These are phyloP conservation scores for Capsicum baccatum DNA, from an alignment of 257 asterid species.

Conservation along the genomic window DNA sequence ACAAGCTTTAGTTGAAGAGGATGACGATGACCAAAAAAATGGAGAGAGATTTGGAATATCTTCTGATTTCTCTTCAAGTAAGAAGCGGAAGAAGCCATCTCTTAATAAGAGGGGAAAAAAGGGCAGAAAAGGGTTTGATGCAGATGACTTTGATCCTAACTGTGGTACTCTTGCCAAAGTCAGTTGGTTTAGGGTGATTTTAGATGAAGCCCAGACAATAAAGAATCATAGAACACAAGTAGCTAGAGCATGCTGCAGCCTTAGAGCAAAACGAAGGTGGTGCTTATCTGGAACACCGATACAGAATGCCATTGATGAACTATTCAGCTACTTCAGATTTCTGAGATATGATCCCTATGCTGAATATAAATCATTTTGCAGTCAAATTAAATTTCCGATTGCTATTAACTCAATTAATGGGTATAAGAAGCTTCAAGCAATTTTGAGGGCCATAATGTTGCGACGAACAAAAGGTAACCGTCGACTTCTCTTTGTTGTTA, in stretches of 20 bases:
- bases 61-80: slow-evolving; percentile 63
- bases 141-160: slow-evolving; percentile 60
- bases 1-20: slow-evolving; percentile 86
- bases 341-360: slow-evolving; percentile 94
- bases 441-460: slow-evolving; percentile 85
- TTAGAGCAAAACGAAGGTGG: slow-evolving; percentile 97
- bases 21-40: slow-evolving; percentile 69
- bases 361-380: slow-evolving; percentile 67
- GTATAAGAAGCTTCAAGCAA: slow-evolving; percentile 82
- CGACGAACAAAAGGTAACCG: slow-evolving; percentile 93
- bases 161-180: slow-evolving; percentile 89
- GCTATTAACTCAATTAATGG: slow-evolving; percentile 75
- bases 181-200: slow-evolving; percentile 91
- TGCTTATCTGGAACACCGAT: slow-evolving; percentile 99
- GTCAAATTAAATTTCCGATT: slow-evolving; percentile 67
- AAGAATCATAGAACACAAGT: slow-evolving; percentile 97
- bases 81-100: slow-evolving; percentile 63
- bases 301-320: slow-evolving; percentile 92
- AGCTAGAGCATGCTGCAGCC: slow-evolving; percentile 98
- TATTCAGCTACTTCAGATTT: slow-evolving; percentile 96
- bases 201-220: slow-evolving; percentile 97
- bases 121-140: slow-evolving; percentile 61
- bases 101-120: slow-evolving; percentile 70
- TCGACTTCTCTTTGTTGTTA: slow-evolving; percentile 12
- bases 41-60: slow-evolving; percentile 76